Base-by-base conservation (phyloP, 768 basidiomycete species). In the Podaxis mareebaensis region DNA sequence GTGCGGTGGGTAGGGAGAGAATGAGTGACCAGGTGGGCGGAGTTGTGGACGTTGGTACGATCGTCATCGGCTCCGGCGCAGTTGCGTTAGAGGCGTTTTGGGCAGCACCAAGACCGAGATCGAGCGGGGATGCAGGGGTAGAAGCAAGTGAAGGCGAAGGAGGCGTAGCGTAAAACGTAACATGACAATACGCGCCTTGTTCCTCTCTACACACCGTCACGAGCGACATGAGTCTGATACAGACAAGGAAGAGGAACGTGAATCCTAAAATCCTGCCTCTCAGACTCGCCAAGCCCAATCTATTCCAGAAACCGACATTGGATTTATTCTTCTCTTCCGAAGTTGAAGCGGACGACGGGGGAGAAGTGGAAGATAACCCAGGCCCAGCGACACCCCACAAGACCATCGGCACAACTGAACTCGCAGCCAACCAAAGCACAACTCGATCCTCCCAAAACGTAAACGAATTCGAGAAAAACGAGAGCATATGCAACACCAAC, bases 171-270 rank as follows among this genome's bases (percentile, higher is more conserved):
- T 92, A 96, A 78, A 96, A 99, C 0, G 96, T 96, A 60, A 95
- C 90, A 65, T 84, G 80, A 71, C 97, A 99, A 73, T 86, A 91
- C 0, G 93, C 89, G 44, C 92, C 88, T 74, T 98, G 96, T 71
- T 99, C 96, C 73, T 99, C 96, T 65, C 97, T 81, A 71, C 96
- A 99, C 8, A 95, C 85, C 0, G 95, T 96, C 72, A 91, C 93
- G 51, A 84, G 76, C 0, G 88, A 83, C 75, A 94, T 90, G 17
- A 92, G 70, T 7, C 96, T 84, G 7, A 90, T 83, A 66, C 88
- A 87, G 22, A 83, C 71, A 0, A 88, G 85, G 64, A 89, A 89
- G 13, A 92, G 73, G 4, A 81, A 67, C 10, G 88, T 85, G 70
- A 93, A 93, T 0, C 83, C 85, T n/a, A 74, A 57, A 97, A 26